A percentile compares a stretch with the other conserved stretches of the same genome.
Conservation (phyloP, 345 rosid species). For the Isatis tinctoria region DNA sequence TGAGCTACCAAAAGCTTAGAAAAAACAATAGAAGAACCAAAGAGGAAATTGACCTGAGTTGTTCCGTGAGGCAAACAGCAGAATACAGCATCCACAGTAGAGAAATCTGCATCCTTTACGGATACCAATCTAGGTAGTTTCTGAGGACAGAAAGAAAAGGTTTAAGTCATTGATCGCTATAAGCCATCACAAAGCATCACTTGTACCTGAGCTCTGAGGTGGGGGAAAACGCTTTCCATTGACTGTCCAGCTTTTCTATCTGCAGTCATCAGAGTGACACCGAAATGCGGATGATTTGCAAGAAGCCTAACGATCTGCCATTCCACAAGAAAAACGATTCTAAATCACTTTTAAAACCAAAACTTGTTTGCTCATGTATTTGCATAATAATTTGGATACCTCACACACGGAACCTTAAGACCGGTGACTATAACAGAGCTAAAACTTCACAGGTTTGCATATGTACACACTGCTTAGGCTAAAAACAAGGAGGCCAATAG, state of each 20-base stretch:
- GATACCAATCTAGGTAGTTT: constrained; percentile 75
- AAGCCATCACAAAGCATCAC: not conserved
- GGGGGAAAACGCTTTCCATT: constrained; percentile 83
- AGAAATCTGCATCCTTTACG: constrained; percentile 73
- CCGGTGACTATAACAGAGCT: not conserved
- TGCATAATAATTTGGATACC: not conserved
- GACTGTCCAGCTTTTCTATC: constrained; percentile 99
- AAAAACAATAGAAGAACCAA: constrained; percentile 21
- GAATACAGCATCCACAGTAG: constrained; percentile 80
- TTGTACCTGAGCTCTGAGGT: constrained; percentile 63
- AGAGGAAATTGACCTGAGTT: constrained; percentile 55
- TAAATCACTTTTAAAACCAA: not conserved
- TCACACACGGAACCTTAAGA: not conserved
- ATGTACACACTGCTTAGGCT: not conserved
- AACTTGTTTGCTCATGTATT: not conserved
- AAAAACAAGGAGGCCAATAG: not conserved
- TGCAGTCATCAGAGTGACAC: constrained; percentile 82
- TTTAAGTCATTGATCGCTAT: not conserved
- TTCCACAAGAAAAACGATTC: constrained; percentile 52
- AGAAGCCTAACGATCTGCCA: constrained; percentile 82
- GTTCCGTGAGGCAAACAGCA: constrained; percentile 99
- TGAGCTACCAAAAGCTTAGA: not conserved
- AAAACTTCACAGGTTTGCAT: not conserved
- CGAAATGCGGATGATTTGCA: constrained; percentile 69
- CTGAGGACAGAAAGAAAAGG: constrained; percentile 37